phyloP scores from a whole-genome alignment of 768 basidiomycete species.

The Candolleomyces aberdarensis region DNA sequence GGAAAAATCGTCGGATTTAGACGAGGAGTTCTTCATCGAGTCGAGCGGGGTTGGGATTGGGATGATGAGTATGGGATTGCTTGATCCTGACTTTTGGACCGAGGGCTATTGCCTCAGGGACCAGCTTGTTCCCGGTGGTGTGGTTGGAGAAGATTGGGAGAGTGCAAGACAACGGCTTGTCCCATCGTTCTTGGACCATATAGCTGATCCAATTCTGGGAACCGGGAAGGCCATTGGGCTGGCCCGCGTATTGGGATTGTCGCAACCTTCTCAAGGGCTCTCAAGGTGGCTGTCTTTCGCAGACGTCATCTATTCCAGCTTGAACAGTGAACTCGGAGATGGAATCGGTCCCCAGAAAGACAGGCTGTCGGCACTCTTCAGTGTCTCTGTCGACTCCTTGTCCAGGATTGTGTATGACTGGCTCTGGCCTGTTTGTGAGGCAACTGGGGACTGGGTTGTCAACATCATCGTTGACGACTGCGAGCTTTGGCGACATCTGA shows the following conservation, averaged over 20 bases:
- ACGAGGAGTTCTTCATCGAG: slow-evolving; percentile 82
- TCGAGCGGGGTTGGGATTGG: slow-evolving; percentile 57
- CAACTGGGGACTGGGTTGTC: slow-evolving; percentile 49
- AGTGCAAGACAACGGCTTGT: slow-evolving; percentile 31
- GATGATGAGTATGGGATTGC: slow-evolving; percentile 44
- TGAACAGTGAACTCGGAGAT: slow-evolving; percentile 8
- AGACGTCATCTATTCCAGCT: slow-evolving; percentile 27
- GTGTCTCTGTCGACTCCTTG: slow-evolving; percentile 61
- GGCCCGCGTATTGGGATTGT: slow-evolving; percentile 55
- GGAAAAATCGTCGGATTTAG: slow-evolving; percentile 37
- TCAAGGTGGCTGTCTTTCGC: slow-evolving; percentile 42
- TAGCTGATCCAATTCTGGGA: slow-evolving; percentile 55
- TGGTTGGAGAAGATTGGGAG: slow-evolving; percentile 17
- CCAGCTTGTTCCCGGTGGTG: slow-evolving; percentile 16
- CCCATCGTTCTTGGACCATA: slow-evolving; percentile 61
- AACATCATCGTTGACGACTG: slow-evolving; percentile 67
- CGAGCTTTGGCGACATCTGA: slow-evolving; percentile 57
- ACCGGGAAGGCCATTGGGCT: slow-evolving; percentile 80
- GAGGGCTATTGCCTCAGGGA: slow-evolving; percentile 64
- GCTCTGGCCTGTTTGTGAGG: slow-evolving; percentile 53
- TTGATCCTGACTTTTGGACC: slow-evolving; percentile 78
- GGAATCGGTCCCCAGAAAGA: background rate
- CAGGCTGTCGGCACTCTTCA: slow-evolving; percentile 24
- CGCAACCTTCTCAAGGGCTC: slow-evolving; percentile 22
- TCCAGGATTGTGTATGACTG: slow-evolving; percentile 62